These are phyloP conservation scores for Endotrypanum monterogeii DNA, from an alignment of 208 protist genomes.

Conservation along the genomic window DNA sequence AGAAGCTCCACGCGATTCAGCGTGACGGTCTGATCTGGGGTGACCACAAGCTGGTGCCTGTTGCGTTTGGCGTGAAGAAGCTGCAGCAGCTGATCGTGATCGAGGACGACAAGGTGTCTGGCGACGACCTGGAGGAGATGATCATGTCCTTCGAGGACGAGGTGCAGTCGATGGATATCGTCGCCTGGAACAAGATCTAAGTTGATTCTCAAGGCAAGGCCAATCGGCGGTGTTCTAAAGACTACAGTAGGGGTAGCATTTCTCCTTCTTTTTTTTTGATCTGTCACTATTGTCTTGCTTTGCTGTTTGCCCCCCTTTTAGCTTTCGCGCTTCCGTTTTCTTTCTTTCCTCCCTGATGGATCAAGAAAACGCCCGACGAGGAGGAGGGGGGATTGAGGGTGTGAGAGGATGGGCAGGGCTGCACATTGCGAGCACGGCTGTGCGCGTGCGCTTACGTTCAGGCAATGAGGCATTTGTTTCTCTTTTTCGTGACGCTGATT, in stretches of 20 bases:
- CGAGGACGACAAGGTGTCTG: constrained; percentile 95
- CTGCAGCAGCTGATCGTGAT: constrained; percentile 93
- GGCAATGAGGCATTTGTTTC: too few relatives aligned
- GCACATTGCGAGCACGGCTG: too few relatives aligned
- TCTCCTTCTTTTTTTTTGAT: too few relatives aligned
- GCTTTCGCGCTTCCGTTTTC: not conserved
- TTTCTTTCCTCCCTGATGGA: not conserved
- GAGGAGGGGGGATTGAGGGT: too few relatives aligned
- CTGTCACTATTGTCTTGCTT: not conserved
- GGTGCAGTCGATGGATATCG: constrained; percentile 95
- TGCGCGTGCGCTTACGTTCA: too few relatives aligned
- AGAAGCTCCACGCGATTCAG: constrained; percentile 82
- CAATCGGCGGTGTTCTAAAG: too few relatives aligned
- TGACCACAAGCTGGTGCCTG: constrained; percentile 86
- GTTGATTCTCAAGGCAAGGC: not conserved
- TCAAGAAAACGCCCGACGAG: too few relatives aligned
- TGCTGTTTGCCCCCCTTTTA: not conserved
- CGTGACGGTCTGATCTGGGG: constrained; percentile 94
- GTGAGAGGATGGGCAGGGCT: too few relatives aligned
- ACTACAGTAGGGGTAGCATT: too few relatives aligned
- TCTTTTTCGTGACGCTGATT: too few relatives aligned
- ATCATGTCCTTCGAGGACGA: constrained; percentile 94
- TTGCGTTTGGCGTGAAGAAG: constrained; percentile 97
- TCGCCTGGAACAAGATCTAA: constrained; percentile 97
- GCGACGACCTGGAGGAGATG: constrained; percentile 93